Conservation (phyloP, 2,329 filamentous ascomycete species). For the Pyrenophora tritici-repentis region DNA sequence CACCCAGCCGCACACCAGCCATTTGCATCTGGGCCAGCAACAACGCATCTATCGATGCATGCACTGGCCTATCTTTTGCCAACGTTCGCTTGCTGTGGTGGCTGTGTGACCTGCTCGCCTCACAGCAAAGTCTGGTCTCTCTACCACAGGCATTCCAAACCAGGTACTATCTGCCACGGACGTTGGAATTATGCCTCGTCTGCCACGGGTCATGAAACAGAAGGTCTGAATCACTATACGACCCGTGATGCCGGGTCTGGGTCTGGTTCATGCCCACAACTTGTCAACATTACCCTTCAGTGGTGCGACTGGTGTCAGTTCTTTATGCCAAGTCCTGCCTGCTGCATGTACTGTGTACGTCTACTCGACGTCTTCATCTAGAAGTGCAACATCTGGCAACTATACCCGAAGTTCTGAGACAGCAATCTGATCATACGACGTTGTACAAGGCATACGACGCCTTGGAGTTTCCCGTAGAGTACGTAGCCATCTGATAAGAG, state of each 20-base stretch:
- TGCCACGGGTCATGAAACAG: slow-evolving; percentile 1
- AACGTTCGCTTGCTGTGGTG: background rate
- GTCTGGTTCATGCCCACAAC: background rate
- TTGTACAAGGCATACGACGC: background rate
- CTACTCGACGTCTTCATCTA: background rate
- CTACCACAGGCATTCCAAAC: background rate
- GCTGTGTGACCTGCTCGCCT: background rate
- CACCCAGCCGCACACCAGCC: background rate
- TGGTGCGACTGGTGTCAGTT: background rate
- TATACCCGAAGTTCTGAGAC: slow-evolving; percentile 1
- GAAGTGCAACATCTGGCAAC: slow-evolving; percentile 1
- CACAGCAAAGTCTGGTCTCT: background rate
- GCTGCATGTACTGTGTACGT: slow-evolving; percentile 3
- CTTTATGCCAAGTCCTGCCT: background rate
- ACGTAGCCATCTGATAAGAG: background rate
- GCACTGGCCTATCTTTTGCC: background rate
- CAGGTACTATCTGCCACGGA: background rate
- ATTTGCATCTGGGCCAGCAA: slow-evolving; percentile 2
- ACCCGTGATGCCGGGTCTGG: background rate
- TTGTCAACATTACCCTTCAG: too few species aligned
- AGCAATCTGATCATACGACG: background rate
- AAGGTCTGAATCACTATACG: slow-evolving; percentile 2
- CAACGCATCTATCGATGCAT: slow-evolving; percentile 3
- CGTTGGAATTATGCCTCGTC: background rate
- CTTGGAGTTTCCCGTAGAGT: background rate